A percentile compares a stretch with the other conserved stretches of the same genome.
phyloP scores from a whole-genome alignment of 805 yeast species.

The Candida awuae region DNA sequence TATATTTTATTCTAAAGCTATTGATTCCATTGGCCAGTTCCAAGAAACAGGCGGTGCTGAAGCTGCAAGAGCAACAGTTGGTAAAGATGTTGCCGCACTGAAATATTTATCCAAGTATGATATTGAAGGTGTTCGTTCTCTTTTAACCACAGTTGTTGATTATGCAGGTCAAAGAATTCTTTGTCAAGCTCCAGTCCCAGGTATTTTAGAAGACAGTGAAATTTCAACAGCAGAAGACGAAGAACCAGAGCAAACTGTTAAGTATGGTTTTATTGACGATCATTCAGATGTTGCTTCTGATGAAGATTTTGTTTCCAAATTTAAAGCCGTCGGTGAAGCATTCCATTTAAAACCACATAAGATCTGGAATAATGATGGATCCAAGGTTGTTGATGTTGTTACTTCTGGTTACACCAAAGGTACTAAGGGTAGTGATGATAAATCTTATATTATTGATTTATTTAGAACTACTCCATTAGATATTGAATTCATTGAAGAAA shows the following conservation, averaged over 20 bases:
- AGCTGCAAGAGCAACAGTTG: conserved; percentile 74
- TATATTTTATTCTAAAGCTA: conserved; percentile 77
- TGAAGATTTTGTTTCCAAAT: conserved; percentile 43
- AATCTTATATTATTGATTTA: conserved; percentile 77
- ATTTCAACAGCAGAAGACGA: conserved; percentile 31
- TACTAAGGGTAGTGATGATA: conserved; percentile 73
- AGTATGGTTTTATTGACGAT: conserved; percentile 69
- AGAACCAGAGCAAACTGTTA: conserved; percentile 42
- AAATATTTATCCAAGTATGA: conserved; percentile 61
- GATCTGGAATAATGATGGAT: conserved; percentile 41
- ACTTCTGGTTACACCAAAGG: conserved; percentile 82
- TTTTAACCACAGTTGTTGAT: conserved; percentile 82
- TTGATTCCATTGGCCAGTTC: conserved; percentile 61
- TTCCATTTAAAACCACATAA: conserved; percentile 72
- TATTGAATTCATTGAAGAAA: conserved; percentile 59
- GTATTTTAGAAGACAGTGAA: conserved; percentile 47
- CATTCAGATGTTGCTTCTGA: conserved; percentile 41
- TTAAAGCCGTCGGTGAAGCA: conserved; percentile 57
- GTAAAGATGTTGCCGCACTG: conserved; percentile 71
- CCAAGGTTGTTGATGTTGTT: conserved; percentile 39
- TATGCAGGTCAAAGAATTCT: conserved; percentile 82
- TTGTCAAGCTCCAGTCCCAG: conserved; percentile 96
- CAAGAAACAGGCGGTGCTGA: conserved; percentile 67
- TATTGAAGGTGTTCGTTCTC: conserved; percentile 52
- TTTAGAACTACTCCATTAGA: conserved; percentile 82